phyloP scores from a whole-genome alignment of 352 stramenopile genomes.

The Plasmopara viticola region DNA sequence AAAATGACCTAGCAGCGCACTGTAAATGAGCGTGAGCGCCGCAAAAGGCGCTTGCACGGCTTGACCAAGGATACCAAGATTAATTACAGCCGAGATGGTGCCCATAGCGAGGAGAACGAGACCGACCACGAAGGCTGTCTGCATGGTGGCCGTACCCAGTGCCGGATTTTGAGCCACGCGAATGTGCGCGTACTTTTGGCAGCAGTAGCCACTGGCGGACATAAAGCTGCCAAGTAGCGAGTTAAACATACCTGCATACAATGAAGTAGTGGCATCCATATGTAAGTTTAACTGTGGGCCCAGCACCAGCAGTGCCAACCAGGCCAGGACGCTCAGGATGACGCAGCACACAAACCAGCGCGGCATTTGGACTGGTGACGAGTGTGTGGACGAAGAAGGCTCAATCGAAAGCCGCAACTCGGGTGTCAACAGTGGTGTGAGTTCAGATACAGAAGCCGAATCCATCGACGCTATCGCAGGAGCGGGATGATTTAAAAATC shows the following conservation, averaged over 20 bases:
- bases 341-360: no score
- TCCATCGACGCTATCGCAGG: conserved; percentile 5
- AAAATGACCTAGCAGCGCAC: conserved; percentile 54
- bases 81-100: conserved; percentile 64
- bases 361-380: no score
- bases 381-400: no score
- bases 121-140: conserved; percentile 47
- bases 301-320: no score
- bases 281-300: no score
- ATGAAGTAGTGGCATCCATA: background rate
- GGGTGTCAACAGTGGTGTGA: conserved; percentile 21
- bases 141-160: conserved; percentile 53
- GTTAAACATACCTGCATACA: conserved; percentile 71
- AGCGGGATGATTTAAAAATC: background rate
- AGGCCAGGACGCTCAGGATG: no score
- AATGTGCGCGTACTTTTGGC: conserved; percentile 66
- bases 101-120: conserved; percentile 57
- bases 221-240: conserved; percentile 70
- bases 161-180: conserved; percentile 42
- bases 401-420: conserved; percentile 10
- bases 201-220: conserved; percentile 75
- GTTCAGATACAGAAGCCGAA: conserved; percentile 18
- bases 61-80: conserved; percentile 67
- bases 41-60: conserved; percentile 75
- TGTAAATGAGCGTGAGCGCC: conserved; percentile 77